Base-by-base conservation (phyloP, 768 basidiomycete species). In the Naematelia aurantialba region DNA sequence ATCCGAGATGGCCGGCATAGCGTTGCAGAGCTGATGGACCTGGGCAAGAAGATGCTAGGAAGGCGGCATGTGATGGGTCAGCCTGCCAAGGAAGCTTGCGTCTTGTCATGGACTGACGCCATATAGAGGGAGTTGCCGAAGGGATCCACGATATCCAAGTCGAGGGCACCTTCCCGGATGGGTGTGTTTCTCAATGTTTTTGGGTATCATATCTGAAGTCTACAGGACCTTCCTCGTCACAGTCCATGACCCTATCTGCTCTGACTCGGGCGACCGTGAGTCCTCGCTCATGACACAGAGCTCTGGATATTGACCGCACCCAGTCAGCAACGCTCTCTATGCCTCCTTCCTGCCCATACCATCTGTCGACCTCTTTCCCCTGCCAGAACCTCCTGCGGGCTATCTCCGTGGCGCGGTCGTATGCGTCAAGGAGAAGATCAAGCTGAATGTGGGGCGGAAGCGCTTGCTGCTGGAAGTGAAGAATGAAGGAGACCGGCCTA, bases 311-410 rank as follows among this genome's bases (percentile, higher is more conserved):
- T 55, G 45, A 59, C 19, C n/a, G 4, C 25, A 3, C 0, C 14
- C 59, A 76, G 75, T 97, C 19, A 79, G 79, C 3, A 83, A 86
- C n/a, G 93, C 94, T 0, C 81, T 99, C n/a, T 91, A 91, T 62
- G 91, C 92, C 10, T 93, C 91, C 0, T 97, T 97, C 79, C 80
- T 97, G 0, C 94, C 94, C 2, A 74, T 87, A 2, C 94, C 93
- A 0, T 74, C 83, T 0, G 75, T 83, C 11, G 80, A 83, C 58
- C 59, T 79, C 1, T 99, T 98, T 79, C 85, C 88, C 0, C 69
- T 81, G 19, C 60, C 70, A 30, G 52, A 65, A 22, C 22, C 58
- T 1, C 34, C 24, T 61, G 78, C 14, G 79, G 69, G 77, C 0
- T 81, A 81, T 30, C 84, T 86, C 63, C 88, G 92, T 0, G 93